Evolutionary conservation across 2,329 filamentous ascomycete genomes (phyloP), one percentile per base, ranked within the genome.

Genomic region (Trichoderma endophyticum): DNA sequence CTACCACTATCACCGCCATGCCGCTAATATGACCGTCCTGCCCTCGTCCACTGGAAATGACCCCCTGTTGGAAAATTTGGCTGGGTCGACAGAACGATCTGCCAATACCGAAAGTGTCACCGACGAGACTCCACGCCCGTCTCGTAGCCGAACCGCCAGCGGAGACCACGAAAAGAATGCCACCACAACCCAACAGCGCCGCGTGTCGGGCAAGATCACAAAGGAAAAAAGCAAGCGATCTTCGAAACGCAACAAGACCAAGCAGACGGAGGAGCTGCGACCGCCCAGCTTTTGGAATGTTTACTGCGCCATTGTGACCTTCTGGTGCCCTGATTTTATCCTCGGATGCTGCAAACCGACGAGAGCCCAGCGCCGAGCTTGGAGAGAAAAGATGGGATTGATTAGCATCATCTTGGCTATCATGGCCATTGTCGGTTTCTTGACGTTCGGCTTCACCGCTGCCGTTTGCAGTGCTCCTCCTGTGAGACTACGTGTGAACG

Each of bases 311-410:
- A 89, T 97, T 74, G 84, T 99, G 75, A 99, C 96, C 0, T 98
- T 98, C 78, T 98, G 96, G 95, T 92, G 90, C 72, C 96, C 96
- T 0, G 91, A 94, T 79, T 92, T 95, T 73, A 83, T 98, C 32
- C 85, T 99, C 70, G 97, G 93, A 82, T 96, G 94, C 78, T 94
- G 95, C 51, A 97, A 93, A 86, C 90, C 90, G 8, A 88, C 93
- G 60, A 96, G 93, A 81, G 94, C 92, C 18, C 94, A 98, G 81
- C 92, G 94, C 79, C 89, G 94, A 78, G 96, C 96, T 3, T 99
- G 96, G 96, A 90, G 96, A 75, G 96, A 99, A 81, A 99, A 99
- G 87, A 97, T 99, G 86, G 96, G 96, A 3, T 84, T 99, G 72
- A 93, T 98, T 83, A 97, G 95, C 83, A 90, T 99, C 79, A 99